These are phyloP conservation scores for Neofusicoccum sp. DNA, from an alignment of 2,329 filamentous ascomycete species.

Conservation along the genomic window DNA sequence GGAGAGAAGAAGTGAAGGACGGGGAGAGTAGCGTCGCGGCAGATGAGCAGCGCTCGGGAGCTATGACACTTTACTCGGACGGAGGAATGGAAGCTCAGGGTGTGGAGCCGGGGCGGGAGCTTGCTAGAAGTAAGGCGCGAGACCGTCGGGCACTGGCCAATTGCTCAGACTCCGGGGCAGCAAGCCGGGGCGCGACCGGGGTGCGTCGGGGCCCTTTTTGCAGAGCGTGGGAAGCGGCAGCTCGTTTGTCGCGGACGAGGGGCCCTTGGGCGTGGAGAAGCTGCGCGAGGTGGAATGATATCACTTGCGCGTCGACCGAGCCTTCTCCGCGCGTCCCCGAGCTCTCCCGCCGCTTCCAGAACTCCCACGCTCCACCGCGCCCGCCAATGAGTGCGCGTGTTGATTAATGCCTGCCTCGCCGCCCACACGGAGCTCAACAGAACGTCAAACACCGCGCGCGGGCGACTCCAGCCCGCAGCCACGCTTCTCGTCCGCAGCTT, in stretches of 20 bases:
- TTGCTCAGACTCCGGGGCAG: not conserved
- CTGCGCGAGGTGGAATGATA: conserved; percentile 1
- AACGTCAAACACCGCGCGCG: not conserved
- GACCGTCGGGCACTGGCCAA: not conserved
- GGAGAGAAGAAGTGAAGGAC: not conserved
- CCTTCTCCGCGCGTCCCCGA: not conserved
- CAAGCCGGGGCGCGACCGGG: conserved; percentile 8
- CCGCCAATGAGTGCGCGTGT: not conserved
- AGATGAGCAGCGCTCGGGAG: conserved; percentile 7
- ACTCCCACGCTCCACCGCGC: not conserved
- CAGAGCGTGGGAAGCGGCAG: not conserved
- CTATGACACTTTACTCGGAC: conserved; percentile 14
- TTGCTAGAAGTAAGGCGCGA: not conserved
- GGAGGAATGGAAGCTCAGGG: conserved; percentile 9
- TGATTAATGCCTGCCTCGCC: not conserved
- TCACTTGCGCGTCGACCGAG: conserved; percentile 4
- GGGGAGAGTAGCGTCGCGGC: not conserved
- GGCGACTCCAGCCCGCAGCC: not conserved
- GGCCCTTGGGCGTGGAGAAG: not conserved
- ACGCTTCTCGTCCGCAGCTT: not conserved
- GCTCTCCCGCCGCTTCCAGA: not conserved
- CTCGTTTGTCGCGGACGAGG: not conserved
- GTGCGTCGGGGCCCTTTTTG: not conserved
- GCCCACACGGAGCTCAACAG: not conserved
- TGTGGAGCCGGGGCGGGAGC: not conserved